Conservation (phyloP, 1,139 yeast species). For the Scheffersomyces cryptocercus region DNA sequence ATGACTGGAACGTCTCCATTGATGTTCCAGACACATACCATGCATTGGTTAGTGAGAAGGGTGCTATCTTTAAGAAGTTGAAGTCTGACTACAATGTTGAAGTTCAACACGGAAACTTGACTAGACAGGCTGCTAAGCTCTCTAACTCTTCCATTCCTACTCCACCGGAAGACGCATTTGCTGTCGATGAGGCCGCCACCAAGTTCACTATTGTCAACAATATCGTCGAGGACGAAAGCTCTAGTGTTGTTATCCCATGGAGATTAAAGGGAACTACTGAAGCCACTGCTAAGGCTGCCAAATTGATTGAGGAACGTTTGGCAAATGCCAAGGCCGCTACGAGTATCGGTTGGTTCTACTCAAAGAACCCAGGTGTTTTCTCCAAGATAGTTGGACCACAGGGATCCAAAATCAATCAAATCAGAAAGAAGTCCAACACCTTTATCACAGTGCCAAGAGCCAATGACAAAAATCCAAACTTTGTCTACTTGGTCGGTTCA, state of each 20-base stretch:
- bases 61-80: slow-evolving; percentile 61
- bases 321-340: slow-evolving; percentile 34
- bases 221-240: slow-evolving; percentile 24
- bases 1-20: slow-evolving; percentile 47
- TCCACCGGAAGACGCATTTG: slow-evolving; percentile 53
- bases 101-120: slow-evolving; percentile 60
- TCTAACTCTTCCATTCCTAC: slow-evolving; percentile 46
- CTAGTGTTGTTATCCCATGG: slow-evolving; percentile 58
- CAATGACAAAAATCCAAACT: slow-evolving; percentile 50
- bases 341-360: slow-evolving; percentile 40
- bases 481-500: slow-evolving; percentile 32
- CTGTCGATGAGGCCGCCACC: slow-evolving; percentile 38
- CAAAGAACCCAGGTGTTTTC: slow-evolving; percentile 34
- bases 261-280: slow-evolving; percentile 55
- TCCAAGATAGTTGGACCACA: slow-evolving; percentile 75
- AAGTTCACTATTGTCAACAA: slow-evolving; percentile 48
- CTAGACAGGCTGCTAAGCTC: slow-evolving; percentile 52
- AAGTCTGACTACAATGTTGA: slow-evolving; percentile 57
- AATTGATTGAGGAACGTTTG: slow-evolving; percentile 34
- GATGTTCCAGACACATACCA: slow-evolving; percentile 62
- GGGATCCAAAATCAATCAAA: slow-evolving; percentile 65
- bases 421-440: slow-evolving; percentile 61
- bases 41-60: slow-evolving; percentile 66
- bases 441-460: slow-evolving; percentile 66
- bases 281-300: slow-evolving; percentile 39